phyloP scores from a whole-genome alignment of 495 filamentous ascomycete genomes.

The Xylaria telfairii region DNA sequence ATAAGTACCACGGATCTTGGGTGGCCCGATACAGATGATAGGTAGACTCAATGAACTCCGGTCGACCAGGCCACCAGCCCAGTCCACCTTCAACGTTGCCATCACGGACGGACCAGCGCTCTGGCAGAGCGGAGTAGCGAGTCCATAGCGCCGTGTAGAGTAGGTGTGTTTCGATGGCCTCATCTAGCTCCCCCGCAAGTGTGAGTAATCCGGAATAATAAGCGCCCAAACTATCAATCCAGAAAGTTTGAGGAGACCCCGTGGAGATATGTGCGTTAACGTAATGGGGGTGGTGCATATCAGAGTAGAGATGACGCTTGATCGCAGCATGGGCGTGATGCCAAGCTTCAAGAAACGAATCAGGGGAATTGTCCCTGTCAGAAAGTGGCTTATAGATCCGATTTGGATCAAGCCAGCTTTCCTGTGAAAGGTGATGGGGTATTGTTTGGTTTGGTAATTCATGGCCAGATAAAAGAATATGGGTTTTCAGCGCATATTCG shows the following conservation, averaged over 20 bases:
- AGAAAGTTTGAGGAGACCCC: conserved; percentile 77
- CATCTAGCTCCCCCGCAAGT: conserved; percentile 84
- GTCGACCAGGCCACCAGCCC: conserved; percentile 92
- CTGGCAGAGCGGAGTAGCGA: conserved; percentile 87
- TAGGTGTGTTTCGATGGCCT: conserved; percentile 86
- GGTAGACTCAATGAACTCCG: conserved; percentile 95
- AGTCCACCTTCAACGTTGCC: conserved; percentile 85
- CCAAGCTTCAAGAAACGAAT: conserved; percentile 85
- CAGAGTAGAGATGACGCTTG: conserved; percentile 83
- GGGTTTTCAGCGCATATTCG: conserved; percentile 94
- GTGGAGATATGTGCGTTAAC: conserved; percentile 88
- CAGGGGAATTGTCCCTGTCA: conserved; percentile 71
- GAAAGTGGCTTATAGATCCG: conserved; percentile 63
- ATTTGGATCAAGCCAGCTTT: conserved; percentile 59
- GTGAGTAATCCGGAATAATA: conserved; percentile 94
- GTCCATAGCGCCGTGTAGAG: conserved; percentile 94
- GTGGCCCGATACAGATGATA: conserved; percentile 93
- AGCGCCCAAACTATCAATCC: conserved; percentile 94
- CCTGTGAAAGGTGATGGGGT: conserved; percentile 33
- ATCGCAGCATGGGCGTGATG: conserved; percentile 82
- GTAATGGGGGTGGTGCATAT: conserved; percentile 80
- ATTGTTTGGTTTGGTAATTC: conserved; percentile 58
- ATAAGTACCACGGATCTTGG: conserved; percentile 94
- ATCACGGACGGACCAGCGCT: conserved; percentile 89
- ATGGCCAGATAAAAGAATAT: conserved; percentile 82